Base-by-base conservation (phyloP, 176 grass and related monocot genomes). In the Canna indica region DNA sequence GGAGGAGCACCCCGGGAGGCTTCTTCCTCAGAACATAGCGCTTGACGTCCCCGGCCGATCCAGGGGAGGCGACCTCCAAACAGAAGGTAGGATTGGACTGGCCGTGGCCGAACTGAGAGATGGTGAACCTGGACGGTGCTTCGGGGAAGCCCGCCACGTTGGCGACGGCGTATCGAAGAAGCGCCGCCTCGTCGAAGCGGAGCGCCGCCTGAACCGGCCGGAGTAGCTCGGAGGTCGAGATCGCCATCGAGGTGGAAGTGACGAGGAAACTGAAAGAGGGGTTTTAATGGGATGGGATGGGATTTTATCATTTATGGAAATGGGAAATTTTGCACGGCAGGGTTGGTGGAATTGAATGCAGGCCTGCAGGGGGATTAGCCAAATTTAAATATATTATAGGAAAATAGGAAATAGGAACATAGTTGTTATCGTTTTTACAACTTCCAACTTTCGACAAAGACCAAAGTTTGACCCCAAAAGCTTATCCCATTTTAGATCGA, bases 11-110 rank as follows among this genome's bases (percentile, higher is more conserved):
- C 4, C 84, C 89, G 16, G 89, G 75, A 27, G 89, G 94, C 64
- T 93, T 93, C 86, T 99, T 99, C 80, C 89, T 79, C 20, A 99
- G 78, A 34, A 99, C 86, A 71, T 99, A 99, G 38, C 84, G 86
- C 69, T 47, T 73, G 68, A 81, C 7, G 14, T 36, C 42, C 30
- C 74, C 67, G 12, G 53, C 50, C 26, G 46, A 66, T 44, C 83
- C 73, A 24, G 74, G 47, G 2, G 83, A 34, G 72, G 70, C 77
- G 59, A 69, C 82, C 59, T 85, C 46, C 74, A 97, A n/a, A 60
- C 80, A 93, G 78, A 85, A 93, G 67, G 94, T 97, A 52, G 89
- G 89, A 68, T 97, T 97, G 44, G 94, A 97, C 80, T 93, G 89
- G 77, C 86, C 88, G 47, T 97, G 86, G 42, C 94, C 89, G 52